Evolutionary conservation across 352 stramenopile genomes (phyloP), one percentile per base, ranked within the genome.

Genomic region (Phytophthora kernoviae): DNA sequence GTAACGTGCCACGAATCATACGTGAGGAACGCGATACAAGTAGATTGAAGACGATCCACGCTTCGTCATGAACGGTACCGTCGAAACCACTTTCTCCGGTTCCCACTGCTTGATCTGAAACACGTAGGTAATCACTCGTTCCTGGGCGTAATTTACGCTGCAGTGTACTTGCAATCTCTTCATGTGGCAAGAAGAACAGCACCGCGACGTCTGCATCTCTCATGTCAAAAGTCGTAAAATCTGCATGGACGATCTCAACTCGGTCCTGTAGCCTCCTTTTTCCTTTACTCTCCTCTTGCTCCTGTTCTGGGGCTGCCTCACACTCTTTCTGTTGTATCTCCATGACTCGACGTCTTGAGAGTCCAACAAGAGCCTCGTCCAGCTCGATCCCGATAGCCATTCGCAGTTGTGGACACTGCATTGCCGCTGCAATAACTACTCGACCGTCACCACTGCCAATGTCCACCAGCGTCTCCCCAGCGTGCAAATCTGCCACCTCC

Each of bases 161-260:
- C 17, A 89, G 49, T 24, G 61, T 54, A 4, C 20, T 10, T 6
- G 75, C 75, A 17, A 86, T 79, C 6, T 85, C 62, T 8, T 58
- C 46, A 21, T 88, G 81, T 6, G 81, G 81, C 10, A 91, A 57
- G 54, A 91, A 91, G 53, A 91, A 91, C 1, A 91, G 58, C 21
- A 81, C 68, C 10, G 82, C 75, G 5, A 87, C 65, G 47, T 86
- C 77, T 36, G 76, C 77, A 37, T 68, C 32, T 4, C 18, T 34
- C 53, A 89, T 73, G 27, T 85, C 69, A 10, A 87, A 45, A 10
- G 74, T 32, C 36, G 79, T 65, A 60, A 84, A 89, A 61, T 91
- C 81, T n/a, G 55, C 68, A 44, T 79, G 65, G 18, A 85, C 32
- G 21, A 91, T 80, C 26, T 52, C 26, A 2, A 75, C 62, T 15